Evolutionary conservation across 257 asterid species (phyloP), one percentile per base, ranked within the genome.

Genomic region (Solanum okadae): DNA sequence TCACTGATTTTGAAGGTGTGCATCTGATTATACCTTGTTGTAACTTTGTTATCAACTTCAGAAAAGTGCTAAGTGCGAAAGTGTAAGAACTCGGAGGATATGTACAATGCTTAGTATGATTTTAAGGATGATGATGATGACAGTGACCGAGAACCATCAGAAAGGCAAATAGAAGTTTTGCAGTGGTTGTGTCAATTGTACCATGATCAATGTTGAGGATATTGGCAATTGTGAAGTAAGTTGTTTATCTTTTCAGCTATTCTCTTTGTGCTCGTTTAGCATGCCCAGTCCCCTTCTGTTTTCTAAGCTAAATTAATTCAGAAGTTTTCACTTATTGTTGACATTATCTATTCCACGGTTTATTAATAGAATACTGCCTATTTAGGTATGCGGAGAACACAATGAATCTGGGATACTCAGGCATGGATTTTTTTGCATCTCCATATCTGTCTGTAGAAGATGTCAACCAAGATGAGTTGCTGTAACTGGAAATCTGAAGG

Each of bases 311-410:
- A 67, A 13, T 72, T 7, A 29, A 31, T 15, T 29, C n/a, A 18
- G 40, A 70, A 31, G 40, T 3, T 70, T 70, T 70, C 77, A 31
- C 12, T 63, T 37, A 76, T 10, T 37, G 83, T 40, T 23, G 59
- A 77, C 59, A 77, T 77, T 86, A 31, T 46, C 13, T 71, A 46
- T 18, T 81, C 42, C 40, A 20, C 12, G 67, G n/a, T 70, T 70
- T 87, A 18, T 71, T 84, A 34, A 33, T 88, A 65, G 67, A 81
- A 68, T 40, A 78, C 73, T 87, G 46, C 34, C 59, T 88, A 10
- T 89, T 90, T 90, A 97, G 99, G 88, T 93, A 31, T 97, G 99
- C 85, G 95, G 95, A 78, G 99, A 97, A 87, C 97, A 95, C 90
- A 95, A 94, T 90, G 93, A 90, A 88, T 97, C 99, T 85, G 98